Evolutionary conservation across 257 asterid genomes (phyloP), one percentile per base, ranked within the genome.

Genomic region (Verbena officinalis): DNA sequence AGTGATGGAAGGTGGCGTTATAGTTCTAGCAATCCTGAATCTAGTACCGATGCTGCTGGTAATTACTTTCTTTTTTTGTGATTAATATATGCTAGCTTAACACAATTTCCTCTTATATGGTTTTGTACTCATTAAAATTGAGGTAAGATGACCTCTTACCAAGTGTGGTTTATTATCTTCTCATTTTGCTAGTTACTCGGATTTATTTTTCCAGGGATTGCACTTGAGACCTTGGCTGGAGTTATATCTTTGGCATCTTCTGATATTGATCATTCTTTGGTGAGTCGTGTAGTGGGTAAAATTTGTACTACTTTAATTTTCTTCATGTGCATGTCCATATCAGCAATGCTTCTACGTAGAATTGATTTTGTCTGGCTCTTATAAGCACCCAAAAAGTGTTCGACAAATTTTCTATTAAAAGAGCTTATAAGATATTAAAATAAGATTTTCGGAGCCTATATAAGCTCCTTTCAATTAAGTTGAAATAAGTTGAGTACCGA

Each of bases 1-100:
- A 85, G 89, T 83, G 93, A 85, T 75, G 89, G 89, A 68, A 85
- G 83, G 74, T 85, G 89, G 89, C 82, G 86, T 38, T 80, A 78
- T 63, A 83, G 78, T 76, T 70, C 87, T 63, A 70, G 67, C 69
- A 78, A 80, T 68, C 86, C 89, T 7, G 78, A 83, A 63, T 77
- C 86, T 55, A 85, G 93, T 56, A 74, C 71, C 57, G 61, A 68
- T 38, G 87, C 93, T 70, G 87, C 93, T 51, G 93, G 93, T 80
- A 54, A 64, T 44, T 62, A 31, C 38, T 64, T 22, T 38, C 7
- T 44, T 15, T 45, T 27, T 9, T 5, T 45, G 21, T 62, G 16
- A 31, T 17, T 46, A 12, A 27, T 12, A n/a, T n/a, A 44, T 46
- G 21, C 55, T 44, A 45, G 14, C 56, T 15, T 39, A 44, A 45